Base-by-base conservation (phyloP, 805 yeast species). In the Dipodascopsis uninucleata region DNA sequence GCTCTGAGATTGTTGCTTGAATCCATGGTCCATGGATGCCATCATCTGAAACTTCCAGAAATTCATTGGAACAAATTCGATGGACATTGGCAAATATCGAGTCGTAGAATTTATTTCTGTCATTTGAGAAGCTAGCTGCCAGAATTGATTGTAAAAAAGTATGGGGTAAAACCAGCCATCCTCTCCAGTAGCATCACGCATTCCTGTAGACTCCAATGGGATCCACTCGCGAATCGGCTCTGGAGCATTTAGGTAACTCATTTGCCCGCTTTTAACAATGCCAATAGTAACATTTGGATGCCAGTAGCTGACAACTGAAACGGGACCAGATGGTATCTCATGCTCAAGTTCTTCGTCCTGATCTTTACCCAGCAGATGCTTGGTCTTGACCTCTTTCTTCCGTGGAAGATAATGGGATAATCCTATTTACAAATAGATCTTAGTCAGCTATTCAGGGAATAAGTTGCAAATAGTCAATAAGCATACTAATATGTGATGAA, bases 101-200 rank as follows among this genome's bases (percentile, higher is more conserved):
- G 7, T 4, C 4, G 64, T 60, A 12, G 57, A 36, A 46, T 66
- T 63, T 7, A 70, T 51, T 39, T 60, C 66, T 23, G 40, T 42
- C 65, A 67, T 59, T 41, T 70, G 70, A 16, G 60, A 54, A 22
- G 57, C 57, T 29, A 67, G 54, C 37, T 68, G 70, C 72, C 72
- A 70, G 43, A 70, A 70, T 36, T 61, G 62, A 52, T 70, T 68
- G 43, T 66, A 58, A 40, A 60, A 66, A 7, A 71, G 47, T 9
- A 61, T 31, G 31, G 74, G 72, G 54, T 60, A 68, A 53, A 68
- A 69, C 48, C 60, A 64, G 1, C 62, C 55, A 3, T 21, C 64
- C 57, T 34, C 44, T 18, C 41, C 61, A 47, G 55, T 61, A 62
- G 49, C 67, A 59, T 52, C 63, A 55, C 39, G 62, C 43, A 37